Conservation (phyloP, 1,284 basidiomycete species). For the Sphaerobolus stellatus region DNA sequence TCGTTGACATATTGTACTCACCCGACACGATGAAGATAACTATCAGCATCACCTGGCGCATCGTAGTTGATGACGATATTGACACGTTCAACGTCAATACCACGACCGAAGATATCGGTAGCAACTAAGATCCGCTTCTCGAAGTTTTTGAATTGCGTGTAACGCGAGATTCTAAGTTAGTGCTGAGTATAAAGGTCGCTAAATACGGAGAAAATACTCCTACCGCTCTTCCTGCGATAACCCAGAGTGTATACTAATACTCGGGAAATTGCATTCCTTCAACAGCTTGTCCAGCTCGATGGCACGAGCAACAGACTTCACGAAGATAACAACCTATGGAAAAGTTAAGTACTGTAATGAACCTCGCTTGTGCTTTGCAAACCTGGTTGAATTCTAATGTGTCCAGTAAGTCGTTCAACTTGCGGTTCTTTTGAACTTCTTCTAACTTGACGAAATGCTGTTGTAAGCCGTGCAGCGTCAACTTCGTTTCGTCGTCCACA, state of each 20-base stretch:
- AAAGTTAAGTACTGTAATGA: too few relatives aligned
- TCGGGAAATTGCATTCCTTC: conserved; percentile 98
- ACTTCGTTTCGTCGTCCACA: conserved; percentile 98
- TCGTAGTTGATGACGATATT: conserved; percentile 98
- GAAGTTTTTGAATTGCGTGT: conserved; percentile 98
- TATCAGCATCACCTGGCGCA: conserved; percentile 94
- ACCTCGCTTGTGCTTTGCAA: too few relatives aligned
- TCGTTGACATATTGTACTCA: conserved; percentile 33
- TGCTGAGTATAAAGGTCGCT: conserved; percentile 16
- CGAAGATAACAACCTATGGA: conserved; percentile 94
- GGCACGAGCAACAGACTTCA: conserved; percentile 95
- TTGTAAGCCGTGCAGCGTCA: conserved; percentile 97
- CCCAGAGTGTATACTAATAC: conserved; percentile 96
- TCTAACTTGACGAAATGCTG: conserved; percentile 98
- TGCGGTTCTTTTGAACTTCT: conserved; percentile 95
- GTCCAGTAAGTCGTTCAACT: conserved; percentile 95
- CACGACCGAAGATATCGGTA: conserved; percentile 96
- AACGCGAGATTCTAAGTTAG: conserved; percentile 79
- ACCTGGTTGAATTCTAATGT: conserved; percentile 99
- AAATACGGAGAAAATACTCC: conserved; percentile 26
- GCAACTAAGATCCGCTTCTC: conserved; percentile 99
- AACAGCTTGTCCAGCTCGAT: conserved; percentile 96
- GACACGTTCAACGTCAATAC: conserved; percentile 96
- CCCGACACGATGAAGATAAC: conserved; percentile 98
- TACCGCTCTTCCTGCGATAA: conserved; percentile 94